Conservation (phyloP, 371 early-diverging fungal species). For the Saksenaea oblongispora region DNA sequence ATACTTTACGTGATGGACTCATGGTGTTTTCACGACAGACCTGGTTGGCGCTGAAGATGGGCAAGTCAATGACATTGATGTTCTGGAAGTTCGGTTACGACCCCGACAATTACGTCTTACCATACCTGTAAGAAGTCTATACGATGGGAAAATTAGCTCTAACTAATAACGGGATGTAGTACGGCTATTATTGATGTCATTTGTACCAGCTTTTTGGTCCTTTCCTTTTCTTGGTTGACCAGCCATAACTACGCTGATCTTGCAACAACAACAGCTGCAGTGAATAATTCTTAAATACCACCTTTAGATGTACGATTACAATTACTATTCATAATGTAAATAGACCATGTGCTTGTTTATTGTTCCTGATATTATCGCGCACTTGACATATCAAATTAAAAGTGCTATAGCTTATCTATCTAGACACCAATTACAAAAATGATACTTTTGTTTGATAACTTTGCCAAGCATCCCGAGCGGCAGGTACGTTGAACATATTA, state of each 20-base stretch:
- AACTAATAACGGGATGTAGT: constrained; percentile 21
- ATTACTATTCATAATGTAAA: neutral
- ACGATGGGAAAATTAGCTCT: constrained; percentile 17
- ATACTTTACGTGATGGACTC: neutral
- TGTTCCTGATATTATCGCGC: neutral
- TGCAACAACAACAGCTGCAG: neutral
- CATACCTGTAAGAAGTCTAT: constrained; percentile 60
- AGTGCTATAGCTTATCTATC: no score
- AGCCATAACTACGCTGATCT: constrained; percentile 26
- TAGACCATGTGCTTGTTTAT: neutral
- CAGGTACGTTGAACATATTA: constrained; percentile 26
- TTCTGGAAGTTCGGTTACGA: constrained; percentile 78
- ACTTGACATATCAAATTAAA: neutral
- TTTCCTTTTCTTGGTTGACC: constrained; percentile 45
- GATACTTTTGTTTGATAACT: constrained; percentile 14
- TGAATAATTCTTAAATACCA: neutral
- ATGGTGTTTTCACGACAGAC: constrained; percentile 25
- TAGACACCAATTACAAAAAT: neutral
- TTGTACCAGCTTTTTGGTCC: constrained; percentile 56
- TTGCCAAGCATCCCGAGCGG: constrained; percentile 27
- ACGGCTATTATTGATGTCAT: constrained; percentile 66
- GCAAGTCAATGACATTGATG: constrained; percentile 53
- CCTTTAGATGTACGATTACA: neutral
- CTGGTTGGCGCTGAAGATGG: constrained; percentile 49
- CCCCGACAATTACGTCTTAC: constrained; percentile 85